A percentile compares a stretch with the other conserved stretches of the same genome.
Conservation (phyloP, 805 yeast genomes). For the Candida dajiaensis region DNA sequence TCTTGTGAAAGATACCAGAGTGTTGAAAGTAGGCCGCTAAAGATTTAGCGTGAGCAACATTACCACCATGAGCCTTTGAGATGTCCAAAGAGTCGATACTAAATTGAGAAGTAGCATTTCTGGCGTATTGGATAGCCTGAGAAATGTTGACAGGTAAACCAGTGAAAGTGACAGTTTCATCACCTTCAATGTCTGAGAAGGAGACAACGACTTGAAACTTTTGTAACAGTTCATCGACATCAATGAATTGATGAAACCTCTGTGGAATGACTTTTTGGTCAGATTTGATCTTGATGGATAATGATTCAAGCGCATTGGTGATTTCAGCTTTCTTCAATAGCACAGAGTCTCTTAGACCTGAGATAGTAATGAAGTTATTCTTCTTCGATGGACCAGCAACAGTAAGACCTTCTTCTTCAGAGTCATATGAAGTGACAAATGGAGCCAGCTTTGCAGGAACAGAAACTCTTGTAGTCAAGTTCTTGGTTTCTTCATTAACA, state of each 20-base stretch:
- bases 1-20: conserved; percentile 39
- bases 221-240: conserved; percentile 44
- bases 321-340: conserved; percentile 48
- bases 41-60: conserved; percentile 67
- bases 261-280: conserved; percentile 63
- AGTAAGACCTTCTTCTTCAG: conserved; percentile 24
- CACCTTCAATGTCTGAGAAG: conserved; percentile 41
- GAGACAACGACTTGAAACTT: conserved; percentile 52
- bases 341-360: conserved; percentile 70
- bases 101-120: conserved; percentile 51
- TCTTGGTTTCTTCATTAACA: conserved; percentile 69
- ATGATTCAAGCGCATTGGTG: conserved; percentile 35
- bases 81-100: conserved; percentile 69
- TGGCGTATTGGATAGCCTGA: conserved; percentile 58
- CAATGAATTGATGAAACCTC: conserved; percentile 63
- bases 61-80: conserved; percentile 79
- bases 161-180: conserved; percentile 48
- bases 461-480: conserved; percentile 42
- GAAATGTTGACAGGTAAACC: conserved; percentile 58
- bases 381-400: conserved; percentile 29
- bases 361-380: conserved; percentile 44
- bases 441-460: conserved; percentile 31
- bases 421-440: conserved; percentile 27
- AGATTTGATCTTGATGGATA: conserved; percentile 40
- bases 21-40: conserved; percentile 62